phyloP scores from a whole-genome alignment of 352 stramenopile species.

The Phytophthora pini region DNA sequence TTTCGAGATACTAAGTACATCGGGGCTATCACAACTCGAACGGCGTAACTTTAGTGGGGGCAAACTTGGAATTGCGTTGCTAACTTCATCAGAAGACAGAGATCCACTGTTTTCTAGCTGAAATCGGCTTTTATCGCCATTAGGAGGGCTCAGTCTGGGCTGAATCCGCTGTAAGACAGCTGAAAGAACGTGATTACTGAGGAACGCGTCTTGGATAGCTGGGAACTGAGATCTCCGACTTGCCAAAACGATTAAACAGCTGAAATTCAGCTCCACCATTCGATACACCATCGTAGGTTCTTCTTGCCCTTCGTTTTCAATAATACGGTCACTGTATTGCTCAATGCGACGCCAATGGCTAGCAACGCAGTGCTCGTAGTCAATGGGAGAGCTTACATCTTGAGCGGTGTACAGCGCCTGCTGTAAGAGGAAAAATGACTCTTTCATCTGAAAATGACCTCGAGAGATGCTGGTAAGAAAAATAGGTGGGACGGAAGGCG shows the following conservation, averaged over 20 bases:
- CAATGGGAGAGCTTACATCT: constrained; percentile 10
- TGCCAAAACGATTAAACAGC: constrained; percentile 46
- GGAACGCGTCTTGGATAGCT: constrained; percentile 43
- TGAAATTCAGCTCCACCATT: constrained; percentile 40
- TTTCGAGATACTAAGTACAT: constrained; percentile 2
- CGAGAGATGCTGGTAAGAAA: constrained; percentile 15
- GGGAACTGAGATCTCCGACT: constrained; percentile 35
- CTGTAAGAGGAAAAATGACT: constrained; percentile 39
- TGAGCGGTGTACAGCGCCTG: constrained; percentile 41
- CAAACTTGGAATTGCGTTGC: background rate
- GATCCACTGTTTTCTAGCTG: background rate
- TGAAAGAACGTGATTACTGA: constrained; percentile 20
- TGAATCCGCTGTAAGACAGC: constrained; percentile 32
- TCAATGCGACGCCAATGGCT: constrained; percentile 40
- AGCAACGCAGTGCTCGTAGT: constrained; percentile 37
- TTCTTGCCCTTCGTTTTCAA: constrained; percentile 26
- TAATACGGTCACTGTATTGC: constrained; percentile 33
- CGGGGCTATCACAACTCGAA: background rate
- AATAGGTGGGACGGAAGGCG: background rate
- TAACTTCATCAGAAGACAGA: background rate
- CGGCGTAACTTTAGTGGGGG: constrained; percentile 28
- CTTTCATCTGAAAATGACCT: constrained; percentile 27
- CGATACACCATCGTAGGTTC: constrained; percentile 20
- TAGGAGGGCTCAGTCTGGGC: background rate
- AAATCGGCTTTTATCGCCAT: background rate